A percentile compares a stretch with the other conserved stretches of the same genome.
These are phyloP conservation scores for Berberis vulgaris DNA, from an alignment of 164 flowering plant species.

Conservation along the genomic window DNA sequence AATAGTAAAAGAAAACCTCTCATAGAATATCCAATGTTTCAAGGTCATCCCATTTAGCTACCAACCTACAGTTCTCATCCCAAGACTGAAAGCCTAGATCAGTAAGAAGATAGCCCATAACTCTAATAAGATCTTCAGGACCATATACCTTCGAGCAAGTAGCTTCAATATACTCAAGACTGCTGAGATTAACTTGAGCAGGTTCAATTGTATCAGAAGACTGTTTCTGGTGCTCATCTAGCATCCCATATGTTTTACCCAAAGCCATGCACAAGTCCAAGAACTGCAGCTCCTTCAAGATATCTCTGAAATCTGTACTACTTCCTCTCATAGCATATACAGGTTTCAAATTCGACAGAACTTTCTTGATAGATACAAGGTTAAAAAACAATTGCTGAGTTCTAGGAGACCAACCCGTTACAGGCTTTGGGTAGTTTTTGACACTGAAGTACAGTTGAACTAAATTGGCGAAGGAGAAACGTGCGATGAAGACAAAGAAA, in stretches of 20 bases:
- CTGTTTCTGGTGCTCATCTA: slow-evolving; percentile 16
- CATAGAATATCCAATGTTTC: slow-evolving; percentile 4
- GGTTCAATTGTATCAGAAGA: slow-evolving; percentile 7
- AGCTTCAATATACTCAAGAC: slow-evolving; percentile 11
- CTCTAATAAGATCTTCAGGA: slow-evolving; percentile 43
- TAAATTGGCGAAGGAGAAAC: slow-evolving; percentile 52
- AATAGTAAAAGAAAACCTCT: background rate
- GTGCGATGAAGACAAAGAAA: slow-evolving; percentile 55
- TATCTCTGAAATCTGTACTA: slow-evolving; percentile 26
- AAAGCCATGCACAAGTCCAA: slow-evolving; percentile 28
- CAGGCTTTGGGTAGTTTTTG: slow-evolving; percentile 9
- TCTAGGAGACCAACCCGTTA: slow-evolving; percentile 7
- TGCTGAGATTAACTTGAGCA: slow-evolving; percentile 14
- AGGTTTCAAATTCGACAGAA: slow-evolving; percentile 42
- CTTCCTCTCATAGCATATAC: slow-evolving; percentile 12
- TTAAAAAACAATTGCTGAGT: slow-evolving; percentile 17
- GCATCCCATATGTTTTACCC: slow-evolving; percentile 28
- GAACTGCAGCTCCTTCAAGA: slow-evolving; percentile 38
- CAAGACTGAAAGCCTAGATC: slow-evolving; percentile 15
- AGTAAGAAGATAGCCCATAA: slow-evolving; percentile 27
- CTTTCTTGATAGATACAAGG: slow-evolving; percentile 31
- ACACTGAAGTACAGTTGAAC: slow-evolving; percentile 27
- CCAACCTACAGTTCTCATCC: slow-evolving; percentile 7
- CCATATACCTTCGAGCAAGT: slow-evolving; percentile 18
- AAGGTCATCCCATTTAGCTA: slow-evolving; percentile 9